Base-by-base conservation (phyloP, 305 asterid genomes). In the Salvia sclarea region DNA sequence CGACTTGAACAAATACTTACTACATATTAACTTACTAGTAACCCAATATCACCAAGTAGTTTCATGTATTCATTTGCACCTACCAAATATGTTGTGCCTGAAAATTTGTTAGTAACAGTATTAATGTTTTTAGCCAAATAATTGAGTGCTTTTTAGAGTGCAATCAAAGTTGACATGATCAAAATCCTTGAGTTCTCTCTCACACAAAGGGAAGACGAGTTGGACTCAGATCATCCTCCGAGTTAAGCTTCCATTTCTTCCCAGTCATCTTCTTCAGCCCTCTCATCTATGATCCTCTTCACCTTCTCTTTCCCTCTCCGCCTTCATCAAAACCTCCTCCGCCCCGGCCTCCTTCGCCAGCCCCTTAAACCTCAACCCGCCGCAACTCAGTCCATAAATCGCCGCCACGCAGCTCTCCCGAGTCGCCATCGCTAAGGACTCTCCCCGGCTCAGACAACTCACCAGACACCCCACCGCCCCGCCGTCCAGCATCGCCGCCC, bases 291-390 rank as follows among this genome's bases (percentile, higher is more conserved):
- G n/a, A n/a, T n/a, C 18, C 80, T 86, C 84, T 86, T 40, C 70
- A 84, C 87, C 79, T 80, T 83, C 80, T 3, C 80, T 80, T 61
- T 79, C 91, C 4, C 8, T 71, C 53, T 76, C 96, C 67, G 76
- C 6, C 74, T 67, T 80, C 61, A 20, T 74, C 81, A 91, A 25
- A 65, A 85, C 73, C 28, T 75, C 86, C 80, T 88, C 96, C 11
- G 86, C 95, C 22, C 84, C 80, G 0, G 87, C 95, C 64, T 91
- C 93, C 80, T 86, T 91, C n/a, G 95, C 96, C 83, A 91, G 68
- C 44, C 89, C 97, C 73, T 84, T 91, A 17, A 91, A 91, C 84
- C 97, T 82, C 78, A 85, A 66, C 60, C 97, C 97, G 4, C 97
- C 97, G 13, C 84, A 82, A 56, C 97, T 88, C 78, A 91, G 77